phyloP scores from a whole-genome alignment of 768 basidiomycete genomes.

The Mycena leptocephala region DNA sequence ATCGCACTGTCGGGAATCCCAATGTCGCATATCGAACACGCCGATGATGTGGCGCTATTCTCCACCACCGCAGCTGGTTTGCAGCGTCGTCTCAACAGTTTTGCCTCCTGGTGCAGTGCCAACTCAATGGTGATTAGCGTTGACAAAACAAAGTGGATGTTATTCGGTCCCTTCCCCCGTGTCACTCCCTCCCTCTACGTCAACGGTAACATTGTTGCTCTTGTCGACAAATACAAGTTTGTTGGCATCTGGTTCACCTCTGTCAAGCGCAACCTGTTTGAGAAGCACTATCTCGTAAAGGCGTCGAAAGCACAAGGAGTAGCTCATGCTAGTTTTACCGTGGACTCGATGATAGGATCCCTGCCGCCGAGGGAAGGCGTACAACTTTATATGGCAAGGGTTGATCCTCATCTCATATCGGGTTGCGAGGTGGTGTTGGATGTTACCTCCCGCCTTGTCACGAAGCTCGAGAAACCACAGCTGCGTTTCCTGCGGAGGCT shows the following conservation, averaged over 20 bases:
- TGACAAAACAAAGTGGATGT: conserved; percentile 39
- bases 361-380: conserved; percentile 1
- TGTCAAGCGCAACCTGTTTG: background rate
- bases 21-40: conserved; percentile 42
- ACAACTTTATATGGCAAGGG: background rate
- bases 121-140: conserved; percentile 46
- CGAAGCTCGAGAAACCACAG: too few species aligned
- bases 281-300: background rate
- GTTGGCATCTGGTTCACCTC: too few species aligned
- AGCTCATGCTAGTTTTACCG: background rate
- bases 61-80: conserved; percentile 34
- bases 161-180: conserved; percentile 32
- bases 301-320: conserved; percentile 1
- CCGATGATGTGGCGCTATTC: too few species aligned
- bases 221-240: conserved; percentile 30
- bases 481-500: background rate
- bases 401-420: too few species aligned
- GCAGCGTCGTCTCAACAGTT: conserved; percentile 32
- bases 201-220: conserved; percentile 11
- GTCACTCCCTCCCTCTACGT: conserved; percentile 4
- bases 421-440: too few species aligned
- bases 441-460: too few species aligned
- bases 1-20: conserved; percentile 15
- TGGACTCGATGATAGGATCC: too few species aligned
- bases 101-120: conserved; percentile 38